A percentile compares a stretch with the other conserved stretches of the same genome.
Conservation (phyloP, 371 early-diverging fungal genomes). For the Capillidium rhysosporum region DNA sequence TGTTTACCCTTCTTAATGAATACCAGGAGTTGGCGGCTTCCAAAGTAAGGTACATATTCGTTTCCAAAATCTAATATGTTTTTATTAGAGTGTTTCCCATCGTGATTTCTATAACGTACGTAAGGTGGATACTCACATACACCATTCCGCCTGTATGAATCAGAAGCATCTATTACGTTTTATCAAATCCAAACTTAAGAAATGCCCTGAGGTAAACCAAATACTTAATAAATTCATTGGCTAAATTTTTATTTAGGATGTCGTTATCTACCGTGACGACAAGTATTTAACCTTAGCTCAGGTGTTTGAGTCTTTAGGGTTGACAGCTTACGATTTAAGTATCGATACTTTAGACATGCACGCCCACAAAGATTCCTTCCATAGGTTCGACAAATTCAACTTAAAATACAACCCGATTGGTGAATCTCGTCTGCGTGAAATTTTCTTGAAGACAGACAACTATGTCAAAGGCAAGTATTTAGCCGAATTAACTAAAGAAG, state of each 20-base stretch:
- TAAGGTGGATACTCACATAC: constrained; percentile 98
- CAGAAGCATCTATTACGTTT: constrained; percentile 95
- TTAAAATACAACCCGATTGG: constrained; percentile 94
- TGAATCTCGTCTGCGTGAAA: constrained; percentile 44
- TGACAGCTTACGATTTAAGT: constrained; percentile 90
- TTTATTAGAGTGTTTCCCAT: constrained; percentile 56
- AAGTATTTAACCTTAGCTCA: constrained; percentile 44
- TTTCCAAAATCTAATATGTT: constrained; percentile 1
- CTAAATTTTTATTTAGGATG: constrained; percentile 17
- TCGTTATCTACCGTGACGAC: constrained; percentile 54
- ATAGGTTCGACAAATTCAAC: constrained; percentile 96
- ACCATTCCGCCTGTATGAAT: constrained; percentile 95
- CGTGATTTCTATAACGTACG: constrained; percentile 97
- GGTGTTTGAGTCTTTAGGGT: constrained; percentile 84
- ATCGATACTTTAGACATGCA: constrained; percentile 98
- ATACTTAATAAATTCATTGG: not conserved
- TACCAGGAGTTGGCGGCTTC: constrained; percentile 88
- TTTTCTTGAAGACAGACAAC: constrained; percentile 94
- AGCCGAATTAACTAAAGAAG: constrained; percentile 92
- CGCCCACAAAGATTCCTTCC: constrained; percentile 65
- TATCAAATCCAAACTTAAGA: constrained; percentile 90
- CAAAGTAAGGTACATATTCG: constrained; percentile 26
- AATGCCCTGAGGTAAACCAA: constrained; percentile 40
- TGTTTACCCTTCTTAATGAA: constrained; percentile 81
- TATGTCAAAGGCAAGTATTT: constrained; percentile 77